Conservation (phyloP, 2,329 filamentous ascomycete genomes). For the Colletotrichum agaves region DNA sequence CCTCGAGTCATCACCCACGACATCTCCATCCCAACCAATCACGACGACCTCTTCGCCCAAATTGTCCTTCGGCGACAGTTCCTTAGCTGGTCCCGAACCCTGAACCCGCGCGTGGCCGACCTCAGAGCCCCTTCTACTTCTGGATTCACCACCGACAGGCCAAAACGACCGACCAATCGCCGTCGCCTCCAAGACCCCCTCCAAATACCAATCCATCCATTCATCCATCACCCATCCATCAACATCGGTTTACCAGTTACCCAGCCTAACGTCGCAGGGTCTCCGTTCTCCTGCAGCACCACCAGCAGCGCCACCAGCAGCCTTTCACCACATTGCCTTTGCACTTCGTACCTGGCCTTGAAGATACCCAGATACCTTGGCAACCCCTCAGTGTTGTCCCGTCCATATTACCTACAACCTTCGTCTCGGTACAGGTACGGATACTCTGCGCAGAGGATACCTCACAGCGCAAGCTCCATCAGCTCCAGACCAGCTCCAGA, state of each 20-base stretch:
- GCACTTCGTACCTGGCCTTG: constrained; percentile 1
- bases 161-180: constrained; percentile 30
- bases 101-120: constrained; percentile 25
- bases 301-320: constrained; percentile 13
- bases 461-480: not conserved
- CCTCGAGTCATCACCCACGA: constrained; percentile 27
- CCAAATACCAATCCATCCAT: not conserved
- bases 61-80: constrained; percentile 2
- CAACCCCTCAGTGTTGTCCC: not conserved
- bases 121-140: constrained; percentile 20
- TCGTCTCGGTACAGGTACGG: not conserved
- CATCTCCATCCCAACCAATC: constrained; percentile 2
- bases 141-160: constrained; percentile 31
- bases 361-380: constrained; percentile 7
- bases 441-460: not conserved
- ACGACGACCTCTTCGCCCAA: not conserved
- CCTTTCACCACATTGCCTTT: not conserved
- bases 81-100: constrained; percentile 6
- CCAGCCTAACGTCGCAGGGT: constrained; percentile 12
- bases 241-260: constrained; percentile 4
- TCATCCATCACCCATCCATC: not conserved
- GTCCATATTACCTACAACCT: constrained; percentile 10
- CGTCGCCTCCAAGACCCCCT: constrained; percentile 14
- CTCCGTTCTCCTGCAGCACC: constrained; percentile 27
- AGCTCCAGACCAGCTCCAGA: constrained; percentile 12